A percentile compares a stretch with the other conserved stretches of the same genome.
Conservation (phyloP, 257 asterid genomes). For the Avicennia marina region DNA sequence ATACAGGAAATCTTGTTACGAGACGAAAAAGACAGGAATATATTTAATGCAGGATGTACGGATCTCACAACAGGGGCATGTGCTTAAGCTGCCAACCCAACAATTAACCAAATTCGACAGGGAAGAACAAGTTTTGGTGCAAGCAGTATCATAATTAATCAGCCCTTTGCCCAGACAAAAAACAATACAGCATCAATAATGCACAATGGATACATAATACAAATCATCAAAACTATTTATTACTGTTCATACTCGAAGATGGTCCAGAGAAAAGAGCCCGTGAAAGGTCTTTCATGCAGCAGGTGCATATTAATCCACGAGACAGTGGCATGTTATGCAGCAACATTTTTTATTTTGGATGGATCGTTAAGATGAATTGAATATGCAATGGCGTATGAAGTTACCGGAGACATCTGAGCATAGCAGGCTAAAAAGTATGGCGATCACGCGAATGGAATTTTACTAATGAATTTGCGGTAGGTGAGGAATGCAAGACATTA, state of each 20-base stretch:
- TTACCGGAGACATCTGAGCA: conserved; percentile 1
- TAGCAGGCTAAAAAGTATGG: neutral
- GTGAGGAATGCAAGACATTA: conserved; percentile 23
- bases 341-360: neutral
- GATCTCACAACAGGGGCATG: conserved; percentile 56
- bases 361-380: neutral
- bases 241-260: neutral
- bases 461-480: conserved; percentile 13
- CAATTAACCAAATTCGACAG: conserved; percentile 4
- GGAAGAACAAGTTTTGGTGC: neutral
- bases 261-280: neutral
- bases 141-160: neutral
- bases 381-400: neutral
- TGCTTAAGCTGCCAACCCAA: conserved; percentile 31
- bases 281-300: conserved; percentile 6
- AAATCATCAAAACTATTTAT: neutral
- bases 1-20: conserved; percentile 13
- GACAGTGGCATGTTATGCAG: conserved; percentile 10
- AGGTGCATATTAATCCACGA: conserved; percentile 15
- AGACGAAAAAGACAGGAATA: conserved; percentile 24
- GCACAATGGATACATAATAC: neutral
- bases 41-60: conserved; percentile 25
- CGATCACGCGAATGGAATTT: conserved; percentile 8
- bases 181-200: neutral
- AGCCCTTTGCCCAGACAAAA: conserved; percentile 14